Conservation (phyloP, 2,329 filamentous ascomycete genomes). For the Dothiorella sarmentorum region DNA sequence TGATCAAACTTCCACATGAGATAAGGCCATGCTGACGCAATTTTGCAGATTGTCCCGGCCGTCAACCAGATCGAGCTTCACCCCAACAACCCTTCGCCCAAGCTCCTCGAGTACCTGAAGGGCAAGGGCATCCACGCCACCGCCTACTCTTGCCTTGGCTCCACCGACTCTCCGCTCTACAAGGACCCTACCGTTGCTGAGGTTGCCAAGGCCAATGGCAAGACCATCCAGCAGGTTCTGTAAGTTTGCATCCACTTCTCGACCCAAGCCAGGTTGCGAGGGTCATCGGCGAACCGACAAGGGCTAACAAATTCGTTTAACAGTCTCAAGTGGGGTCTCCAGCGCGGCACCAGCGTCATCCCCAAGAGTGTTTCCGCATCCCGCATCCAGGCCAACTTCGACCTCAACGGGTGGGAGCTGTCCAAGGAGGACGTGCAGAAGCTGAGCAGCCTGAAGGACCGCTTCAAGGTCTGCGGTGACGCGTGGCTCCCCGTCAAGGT, state of each 20-base stretch:
- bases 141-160: conserved; percentile 71
- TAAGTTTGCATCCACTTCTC: conserved; percentile 21
- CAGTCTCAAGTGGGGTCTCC: conserved; percentile 70
- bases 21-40: not conserved
- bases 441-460: conserved; percentile 65
- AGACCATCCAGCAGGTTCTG: conserved; percentile 71
- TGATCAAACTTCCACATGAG: too few species aligned
- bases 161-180: conserved; percentile 66
- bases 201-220: conserved; percentile 60
- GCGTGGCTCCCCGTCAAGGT: conserved; percentile 71
- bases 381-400: conserved; percentile 73
- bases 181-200: conserved; percentile 61
- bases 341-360: conserved; percentile 78
- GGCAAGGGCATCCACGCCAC: conserved; percentile 72
- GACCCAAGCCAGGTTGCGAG: not conserved
- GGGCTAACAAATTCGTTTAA: not conserved
- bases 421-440: conserved; percentile 67
- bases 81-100: conserved; percentile 74
- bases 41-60: conserved; percentile 50
- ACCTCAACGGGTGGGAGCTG: conserved; percentile 69
- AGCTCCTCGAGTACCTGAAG: conserved; percentile 69
- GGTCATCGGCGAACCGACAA: not conserved
- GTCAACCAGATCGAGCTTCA: conserved; percentile 83
- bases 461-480: conserved; percentile 72
- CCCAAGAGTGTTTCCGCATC: conserved; percentile 75